These are phyloP conservation scores for Acer yangbiense DNA, from an alignment of 345 rosid genomes.

Conservation along the genomic window DNA sequence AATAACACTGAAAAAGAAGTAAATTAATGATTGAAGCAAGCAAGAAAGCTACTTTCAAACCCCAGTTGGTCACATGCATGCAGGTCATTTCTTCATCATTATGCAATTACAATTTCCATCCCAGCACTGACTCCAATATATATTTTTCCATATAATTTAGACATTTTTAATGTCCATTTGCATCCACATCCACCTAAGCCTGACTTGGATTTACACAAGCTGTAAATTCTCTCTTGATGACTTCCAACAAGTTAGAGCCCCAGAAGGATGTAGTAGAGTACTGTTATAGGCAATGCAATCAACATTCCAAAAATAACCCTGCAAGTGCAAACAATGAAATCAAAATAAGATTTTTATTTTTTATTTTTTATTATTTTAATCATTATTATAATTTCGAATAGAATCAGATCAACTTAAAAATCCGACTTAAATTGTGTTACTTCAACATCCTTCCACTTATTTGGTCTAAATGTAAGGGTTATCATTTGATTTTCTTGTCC, in stretches of 20 bases:
- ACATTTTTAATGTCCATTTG: not conserved
- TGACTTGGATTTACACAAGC: slow-evolving; percentile 13
- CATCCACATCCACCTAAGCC: not conserved
- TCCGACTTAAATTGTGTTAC: too few relatives aligned
- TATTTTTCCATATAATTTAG: not conserved
- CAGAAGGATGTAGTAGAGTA: slow-evolving; percentile 42
- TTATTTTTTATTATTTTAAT: not conserved
- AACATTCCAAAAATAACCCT: slow-evolving; percentile 57
- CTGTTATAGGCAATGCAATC: slow-evolving; percentile 50
- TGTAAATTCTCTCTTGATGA: too few relatives aligned
- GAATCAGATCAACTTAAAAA: too few relatives aligned
- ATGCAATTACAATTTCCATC: not conserved
- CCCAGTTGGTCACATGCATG: too few relatives aligned
- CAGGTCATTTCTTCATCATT: not conserved
- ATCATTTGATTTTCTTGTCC: too few relatives aligned
- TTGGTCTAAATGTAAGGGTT: too few relatives aligned
- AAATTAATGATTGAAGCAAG: not conserved
- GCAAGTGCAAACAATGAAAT: slow-evolving; percentile 23
- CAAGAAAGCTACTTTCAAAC: not conserved
- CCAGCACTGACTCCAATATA: slow-evolving; percentile 9
- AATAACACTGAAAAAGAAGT: not conserved
- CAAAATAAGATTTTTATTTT: not conserved
- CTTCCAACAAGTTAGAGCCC: slow-evolving; percentile 30
- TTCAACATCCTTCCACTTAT: too few relatives aligned
- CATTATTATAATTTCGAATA: too few relatives aligned